A percentile compares a stretch with the other conserved stretches of the same genome.
phyloP scores from a whole-genome alignment of 2,329 filamentous ascomycete genomes.

The Botrytis squamosa region DNA sequence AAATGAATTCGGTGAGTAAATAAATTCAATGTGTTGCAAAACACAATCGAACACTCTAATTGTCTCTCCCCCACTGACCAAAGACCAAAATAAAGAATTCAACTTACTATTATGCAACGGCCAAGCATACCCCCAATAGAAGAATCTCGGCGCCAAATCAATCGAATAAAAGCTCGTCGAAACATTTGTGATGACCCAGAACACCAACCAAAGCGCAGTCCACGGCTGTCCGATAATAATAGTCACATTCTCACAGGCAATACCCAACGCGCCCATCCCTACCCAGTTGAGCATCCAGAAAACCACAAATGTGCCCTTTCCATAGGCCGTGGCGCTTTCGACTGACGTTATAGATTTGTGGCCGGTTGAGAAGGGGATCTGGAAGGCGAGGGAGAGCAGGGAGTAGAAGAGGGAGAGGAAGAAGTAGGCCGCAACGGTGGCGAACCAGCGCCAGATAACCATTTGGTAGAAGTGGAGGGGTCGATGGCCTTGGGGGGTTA shows the following conservation, averaged over 20 bases:
- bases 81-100: not conserved
- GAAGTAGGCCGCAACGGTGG: conserved; percentile 57
- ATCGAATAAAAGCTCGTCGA: conserved; percentile 59
- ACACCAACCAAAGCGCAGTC: conserved; percentile 10
- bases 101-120: conserved; percentile 56
- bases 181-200: conserved; percentile 55
- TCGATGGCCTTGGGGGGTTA: conserved; percentile 54
- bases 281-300: conserved; percentile 64
- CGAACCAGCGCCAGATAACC: conserved; percentile 56
- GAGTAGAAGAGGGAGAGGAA: conserved; percentile 63
- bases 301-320: conserved; percentile 56
- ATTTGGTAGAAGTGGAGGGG: conserved; percentile 58
- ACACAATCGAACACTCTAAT: not conserved
- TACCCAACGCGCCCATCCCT: conserved; percentile 61
- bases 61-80: not conserved
- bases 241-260: conserved; percentile 64
- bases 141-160: conserved; percentile 57
- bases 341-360: conserved; percentile 46
- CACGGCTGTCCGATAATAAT: conserved; percentile 59
- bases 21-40: no score
- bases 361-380: conserved; percentile 57
- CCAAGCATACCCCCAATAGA: conserved; percentile 62
- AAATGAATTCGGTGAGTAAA: no score
- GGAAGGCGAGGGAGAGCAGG: conserved; percentile 61
- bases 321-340: conserved; percentile 52